Conservation (phyloP, 2,329 filamentous ascomycete genomes). For the Plenodomus biglobosus region DNA sequence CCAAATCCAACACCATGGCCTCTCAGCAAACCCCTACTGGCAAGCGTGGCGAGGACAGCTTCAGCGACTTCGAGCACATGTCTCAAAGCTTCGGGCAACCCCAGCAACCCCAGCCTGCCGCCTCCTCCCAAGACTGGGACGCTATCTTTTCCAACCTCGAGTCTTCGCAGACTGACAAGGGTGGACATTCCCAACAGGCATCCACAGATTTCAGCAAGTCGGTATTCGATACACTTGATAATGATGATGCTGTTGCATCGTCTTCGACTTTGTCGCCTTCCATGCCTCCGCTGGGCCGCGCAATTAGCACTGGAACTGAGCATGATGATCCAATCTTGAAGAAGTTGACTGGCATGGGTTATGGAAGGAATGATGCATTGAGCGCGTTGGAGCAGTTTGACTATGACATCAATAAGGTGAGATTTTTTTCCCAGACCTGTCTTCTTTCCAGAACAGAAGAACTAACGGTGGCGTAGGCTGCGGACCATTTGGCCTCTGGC, state of each 20-base stretch:
- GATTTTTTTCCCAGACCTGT: slow-evolving; percentile 3
- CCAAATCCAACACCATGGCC: slow-evolving; percentile 52
- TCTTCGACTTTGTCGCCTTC: slow-evolving; percentile 25
- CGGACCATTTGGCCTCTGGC: slow-evolving; percentile 39
- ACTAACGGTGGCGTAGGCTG: slow-evolving; percentile 29
- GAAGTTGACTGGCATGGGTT: slow-evolving; percentile 87
- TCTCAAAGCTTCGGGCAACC: slow-evolving; percentile 46
- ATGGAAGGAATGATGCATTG: slow-evolving; percentile 71
- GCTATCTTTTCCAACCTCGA: slow-evolving; percentile 86
- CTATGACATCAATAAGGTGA: slow-evolving; percentile 91
- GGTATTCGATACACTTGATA: slow-evolving; percentile 41
- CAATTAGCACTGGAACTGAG: slow-evolving; percentile 70
- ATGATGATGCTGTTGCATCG: slow-evolving; percentile 34
- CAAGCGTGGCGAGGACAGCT: slow-evolving; percentile 49
- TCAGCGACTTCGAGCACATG: slow-evolving; percentile 53
- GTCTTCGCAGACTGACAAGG: slow-evolving; percentile 45
- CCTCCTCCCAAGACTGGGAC: slow-evolving; percentile 79
- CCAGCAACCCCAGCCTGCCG: slow-evolving; percentile 45
- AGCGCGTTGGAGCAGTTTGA: slow-evolving; percentile 89
- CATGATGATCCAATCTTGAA: slow-evolving; percentile 92
- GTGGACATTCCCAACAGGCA: slow-evolving; percentile 32
- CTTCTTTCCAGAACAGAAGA: neutral
- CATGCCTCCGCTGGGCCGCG: slow-evolving; percentile 61
- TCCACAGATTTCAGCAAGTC: slow-evolving; percentile 42
- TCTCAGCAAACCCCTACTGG: slow-evolving; percentile 47